Percentiles rank a stretch among this genome's conserved stretches.
phyloP scores from a whole-genome alignment of 768 basidiomycete species.

The Boletus subcaerulescens region DNA sequence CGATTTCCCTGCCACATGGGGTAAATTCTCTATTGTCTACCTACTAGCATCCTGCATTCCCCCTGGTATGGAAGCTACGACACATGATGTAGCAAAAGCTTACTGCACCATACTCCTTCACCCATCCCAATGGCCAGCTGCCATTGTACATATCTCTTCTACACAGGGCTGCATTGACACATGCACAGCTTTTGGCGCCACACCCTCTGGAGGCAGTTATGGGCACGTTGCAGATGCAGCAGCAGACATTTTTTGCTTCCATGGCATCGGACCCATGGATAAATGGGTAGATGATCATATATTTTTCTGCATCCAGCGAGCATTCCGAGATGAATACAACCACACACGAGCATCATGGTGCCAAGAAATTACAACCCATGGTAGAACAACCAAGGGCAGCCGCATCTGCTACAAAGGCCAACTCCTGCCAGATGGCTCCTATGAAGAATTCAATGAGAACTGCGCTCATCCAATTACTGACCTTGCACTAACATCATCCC shows the following conservation, averaged over 20 bases:
- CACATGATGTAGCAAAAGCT: not conserved
- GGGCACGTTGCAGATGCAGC: not conserved
- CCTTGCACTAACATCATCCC: not conserved
- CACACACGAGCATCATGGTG: no score
- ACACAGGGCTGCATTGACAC: not conserved
- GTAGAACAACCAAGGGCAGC: no score
- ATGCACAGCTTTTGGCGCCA: not conserved
- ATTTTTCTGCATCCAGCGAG: no score
- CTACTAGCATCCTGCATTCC: not conserved
- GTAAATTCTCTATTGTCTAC: not conserved
- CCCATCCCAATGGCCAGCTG: not conserved
- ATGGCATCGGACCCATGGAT: not conserved
- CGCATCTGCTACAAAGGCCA: no score
- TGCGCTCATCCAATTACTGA: not conserved
- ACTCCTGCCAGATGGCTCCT: not conserved
- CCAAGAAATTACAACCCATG: no score
- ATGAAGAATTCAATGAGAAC: not conserved
- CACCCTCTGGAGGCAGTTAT: not conserved
- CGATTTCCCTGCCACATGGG: not conserved
- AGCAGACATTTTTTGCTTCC: not conserved
- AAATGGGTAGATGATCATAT: no score
- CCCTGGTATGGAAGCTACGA: not conserved
- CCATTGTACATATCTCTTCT: not conserved
- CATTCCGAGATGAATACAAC: no score
- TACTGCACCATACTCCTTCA: not conserved